Evolutionary conservation across 495 filamentous ascomycete genomes (phyloP).

Genomic region (Tuber magnatum): DNA sequence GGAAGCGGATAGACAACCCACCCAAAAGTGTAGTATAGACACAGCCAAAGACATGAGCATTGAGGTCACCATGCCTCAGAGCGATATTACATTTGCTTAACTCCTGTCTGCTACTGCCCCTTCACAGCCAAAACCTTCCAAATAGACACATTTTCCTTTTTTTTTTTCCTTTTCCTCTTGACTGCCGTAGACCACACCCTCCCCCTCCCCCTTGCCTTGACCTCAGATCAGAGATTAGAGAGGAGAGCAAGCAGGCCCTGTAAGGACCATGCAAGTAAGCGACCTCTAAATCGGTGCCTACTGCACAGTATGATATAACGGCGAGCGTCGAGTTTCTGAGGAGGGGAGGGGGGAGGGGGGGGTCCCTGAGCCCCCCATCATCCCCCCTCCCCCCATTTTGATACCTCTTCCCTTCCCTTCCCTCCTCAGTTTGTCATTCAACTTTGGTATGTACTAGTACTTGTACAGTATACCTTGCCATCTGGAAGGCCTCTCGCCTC

Average conservation of each 20-base stretch:
- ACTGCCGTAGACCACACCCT: constrained; percentile 11
- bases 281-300: constrained; percentile 20
- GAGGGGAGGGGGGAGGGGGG: constrained; percentile 14
- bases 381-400: background rate
- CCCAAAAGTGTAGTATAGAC: constrained; percentile 10
- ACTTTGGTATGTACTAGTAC: constrained; percentile 18
- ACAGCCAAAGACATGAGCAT: constrained; percentile 14
- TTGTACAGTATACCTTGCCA: constrained; percentile 10
- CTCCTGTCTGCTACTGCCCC: background rate
- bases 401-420: background rate
- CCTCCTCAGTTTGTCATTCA: constrained; percentile 4
- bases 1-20: background rate
- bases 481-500: constrained; percentile 7
- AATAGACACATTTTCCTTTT: background rate
- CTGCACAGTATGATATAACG: too few relatives aligned
- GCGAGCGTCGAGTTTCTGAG: background rate
- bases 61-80: background rate
- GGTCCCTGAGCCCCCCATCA: constrained; percentile 1
- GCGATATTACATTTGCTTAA: constrained; percentile 7
- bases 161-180: constrained; percentile 14
- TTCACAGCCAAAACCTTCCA: constrained; percentile 2
- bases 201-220: constrained; percentile 9
- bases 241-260: constrained; percentile 8
- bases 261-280: constrained; percentile 36
- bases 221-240: constrained; percentile 14